Evolutionary conservation across 176 grass and related monocot genomes (phyloP), one percentile per base, ranked within the genome.

Genomic region (Musa troglodytarum): DNA sequence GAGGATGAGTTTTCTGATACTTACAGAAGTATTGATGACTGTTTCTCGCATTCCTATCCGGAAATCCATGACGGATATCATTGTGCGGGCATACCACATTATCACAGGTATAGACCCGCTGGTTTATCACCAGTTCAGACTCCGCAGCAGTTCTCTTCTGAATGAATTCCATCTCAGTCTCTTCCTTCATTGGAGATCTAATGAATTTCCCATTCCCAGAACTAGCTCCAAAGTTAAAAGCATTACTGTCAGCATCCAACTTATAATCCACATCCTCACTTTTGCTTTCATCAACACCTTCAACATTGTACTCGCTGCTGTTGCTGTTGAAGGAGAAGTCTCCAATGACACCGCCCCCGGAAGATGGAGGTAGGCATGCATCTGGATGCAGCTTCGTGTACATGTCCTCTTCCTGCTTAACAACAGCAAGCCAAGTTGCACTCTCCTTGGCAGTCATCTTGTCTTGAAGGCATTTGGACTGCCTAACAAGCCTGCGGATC

Each of bases 401-500:
- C 25, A 87, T 74, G n/a, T 92, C 93, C 75, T 96, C 92, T 85
- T 96, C 89, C 79, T 89, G 76, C 72, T 75, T 92, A 63, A 96
- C 76, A 19, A 96, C 87, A 9, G 87, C 83, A 65, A 96, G 81
- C 93, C 93, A 96, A 2, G 93, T 90, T 17, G 82, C 78, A 52
- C 84, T 96, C 85, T 96, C 93, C 80, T 82, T 92, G 53, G 93
- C 93, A 10, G 93, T 96, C 93, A 96, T 96, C 82, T 96, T 96
- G 59, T 92, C 93, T 84, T 96, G 93, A 14, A 96, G 84, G 79
- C 93, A 96, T 82, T 92, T 96, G 52, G 85, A 88, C 66, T 96
- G 93, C 5, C 93, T 88, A 68, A 96, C 87, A 1, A 96, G 83
- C 73, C 93, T 84, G 19, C 89, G 87, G 67, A 89, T 91, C 87